These are phyloP conservation scores for Bonnemaisonia californica DNA, from an alignment of 31 red algal species.

Conservation along the genomic window DNA sequence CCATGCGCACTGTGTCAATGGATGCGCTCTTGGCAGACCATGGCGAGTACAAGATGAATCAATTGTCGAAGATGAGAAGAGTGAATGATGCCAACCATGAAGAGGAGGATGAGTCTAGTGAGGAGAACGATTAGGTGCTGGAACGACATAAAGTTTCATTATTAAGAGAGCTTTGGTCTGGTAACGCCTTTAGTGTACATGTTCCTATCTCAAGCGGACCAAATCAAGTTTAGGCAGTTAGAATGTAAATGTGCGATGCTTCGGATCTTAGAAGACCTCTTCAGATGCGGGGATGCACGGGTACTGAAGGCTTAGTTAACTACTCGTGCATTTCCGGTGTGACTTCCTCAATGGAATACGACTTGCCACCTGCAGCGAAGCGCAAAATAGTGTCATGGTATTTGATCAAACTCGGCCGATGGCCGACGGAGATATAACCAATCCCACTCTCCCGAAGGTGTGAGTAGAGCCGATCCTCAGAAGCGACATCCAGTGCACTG, in stretches of 20 bases:
- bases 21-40: background rate
- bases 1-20: background rate
- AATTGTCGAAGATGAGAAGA: background rate
- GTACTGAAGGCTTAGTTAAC: background rate
- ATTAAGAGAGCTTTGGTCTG: background rate
- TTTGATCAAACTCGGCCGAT: constrained; percentile 82
- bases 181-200: background rate
- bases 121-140: background rate
- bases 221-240: no score
- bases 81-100: background rate
- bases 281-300: background rate
- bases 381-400: constrained; percentile 81
- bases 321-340: constrained; percentile 7
- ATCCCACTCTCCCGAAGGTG: constrained; percentile 51
- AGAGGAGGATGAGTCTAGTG: background rate
- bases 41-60: background rate
- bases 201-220: no score
- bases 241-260: no score
- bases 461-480: constrained; percentile 83
- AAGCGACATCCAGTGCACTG: constrained; percentile 85
- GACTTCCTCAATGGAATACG: constrained; percentile 7
- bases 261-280: no score
- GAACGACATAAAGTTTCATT: background rate
- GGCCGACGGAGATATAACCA: constrained; percentile 81
- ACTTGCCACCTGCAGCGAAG: constrained; percentile 4